A percentile compares a stretch with the other conserved stretches of the same genome.
Conservation (phyloP, 371 early-diverging fungal genomes). For the Cokeromyces recurvatus region DNA sequence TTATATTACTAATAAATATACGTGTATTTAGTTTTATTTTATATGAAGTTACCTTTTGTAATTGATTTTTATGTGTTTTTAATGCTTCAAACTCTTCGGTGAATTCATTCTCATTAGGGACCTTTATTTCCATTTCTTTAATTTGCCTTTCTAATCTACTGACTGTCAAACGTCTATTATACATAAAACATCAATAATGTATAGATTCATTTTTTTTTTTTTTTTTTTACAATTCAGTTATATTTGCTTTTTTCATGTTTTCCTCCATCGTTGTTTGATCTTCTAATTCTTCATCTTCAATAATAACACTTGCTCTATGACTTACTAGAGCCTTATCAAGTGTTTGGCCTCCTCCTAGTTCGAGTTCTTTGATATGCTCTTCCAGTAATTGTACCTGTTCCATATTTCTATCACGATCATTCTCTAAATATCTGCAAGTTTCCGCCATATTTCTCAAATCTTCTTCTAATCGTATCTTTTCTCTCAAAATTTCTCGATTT, state of each 20-base stretch:
- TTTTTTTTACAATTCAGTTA: conserved; percentile 38
- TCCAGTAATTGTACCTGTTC: conserved; percentile 79
- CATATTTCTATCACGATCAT: conserved; percentile 60
- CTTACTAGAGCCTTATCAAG: conserved; percentile 27
- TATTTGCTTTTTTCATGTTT: conserved; percentile 48
- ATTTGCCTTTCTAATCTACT: conserved; percentile 33
- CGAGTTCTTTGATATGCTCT: conserved; percentile 79
- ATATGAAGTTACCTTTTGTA: conserved; percentile 60
- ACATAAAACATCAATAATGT: too few species aligned
- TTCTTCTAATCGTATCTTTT: conserved; percentile 64
- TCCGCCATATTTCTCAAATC: conserved; percentile 60
- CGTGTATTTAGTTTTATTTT: too few species aligned
- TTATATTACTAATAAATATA: too few species aligned
- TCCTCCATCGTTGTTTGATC: conserved; percentile 35
- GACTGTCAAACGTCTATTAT: conserved; percentile 33
- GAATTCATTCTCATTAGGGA: conserved; percentile 12
- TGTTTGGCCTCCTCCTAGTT: conserved; percentile 51
- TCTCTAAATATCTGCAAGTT: conserved; percentile 61
- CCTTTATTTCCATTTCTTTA: conserved; percentile 27
- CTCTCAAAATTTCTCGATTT: conserved; percentile 58
- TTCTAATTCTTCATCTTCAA: conserved; percentile 25
- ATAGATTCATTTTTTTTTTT: too few species aligned
- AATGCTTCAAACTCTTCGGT: conserved; percentile 45
- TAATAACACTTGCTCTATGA: conserved; percentile 33
- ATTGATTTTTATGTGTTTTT: conserved; percentile 54